These are phyloP conservation scores for Suillus tomentosus DNA, from an alignment of 768 basidiomycete genomes.

Conservation along the genomic window DNA sequence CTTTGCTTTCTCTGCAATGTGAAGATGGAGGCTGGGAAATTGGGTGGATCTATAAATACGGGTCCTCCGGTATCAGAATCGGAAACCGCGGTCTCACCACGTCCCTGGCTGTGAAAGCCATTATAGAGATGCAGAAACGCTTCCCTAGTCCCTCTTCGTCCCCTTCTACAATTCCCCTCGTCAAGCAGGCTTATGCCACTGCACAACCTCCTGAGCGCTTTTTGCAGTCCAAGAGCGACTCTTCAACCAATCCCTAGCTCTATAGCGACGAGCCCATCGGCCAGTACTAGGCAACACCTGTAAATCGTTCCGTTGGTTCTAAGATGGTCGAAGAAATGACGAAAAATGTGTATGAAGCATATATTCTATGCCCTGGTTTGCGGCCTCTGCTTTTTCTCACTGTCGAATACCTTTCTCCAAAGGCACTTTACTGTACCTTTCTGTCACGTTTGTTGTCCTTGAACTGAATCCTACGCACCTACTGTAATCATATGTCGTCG, in stretches of 20 bases:
- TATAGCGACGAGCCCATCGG: not conserved
- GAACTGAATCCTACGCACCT: not conserved
- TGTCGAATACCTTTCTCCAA: not conserved
- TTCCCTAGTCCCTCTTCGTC: slow-evolving; percentile 1
- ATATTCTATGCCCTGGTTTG: not conserved
- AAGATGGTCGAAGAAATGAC: not conserved
- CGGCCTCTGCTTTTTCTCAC: not conserved
- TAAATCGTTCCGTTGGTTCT: not conserved
- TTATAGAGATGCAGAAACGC: slow-evolving; percentile 26
- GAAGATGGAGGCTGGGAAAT: slow-evolving; percentile 59
- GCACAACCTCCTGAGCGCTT: not conserved
- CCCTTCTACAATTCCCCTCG: not conserved
- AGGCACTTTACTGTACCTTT: not conserved
- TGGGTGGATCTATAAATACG: slow-evolving; percentile 61
- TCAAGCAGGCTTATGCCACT: not conserved
- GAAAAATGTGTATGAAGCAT: not conserved
- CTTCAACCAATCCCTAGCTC: not conserved
- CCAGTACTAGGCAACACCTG: not conserved
- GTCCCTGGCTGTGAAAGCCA: slow-evolving; percentile 54
- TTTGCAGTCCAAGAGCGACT: slow-evolving; percentile 7
- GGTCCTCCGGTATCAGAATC: slow-evolving; percentile 47
- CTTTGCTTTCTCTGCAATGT: slow-evolving; percentile 48
- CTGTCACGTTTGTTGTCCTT: not conserved
- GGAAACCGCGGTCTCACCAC: slow-evolving; percentile 59
- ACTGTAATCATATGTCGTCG: not conserved